Percentiles rank a stretch among this genome's conserved stretches.
These are phyloP conservation scores for Akanthomyces uredinophilus DNA, from an alignment of 2,329 filamentous ascomycete species.

Conservation along the genomic window DNA sequence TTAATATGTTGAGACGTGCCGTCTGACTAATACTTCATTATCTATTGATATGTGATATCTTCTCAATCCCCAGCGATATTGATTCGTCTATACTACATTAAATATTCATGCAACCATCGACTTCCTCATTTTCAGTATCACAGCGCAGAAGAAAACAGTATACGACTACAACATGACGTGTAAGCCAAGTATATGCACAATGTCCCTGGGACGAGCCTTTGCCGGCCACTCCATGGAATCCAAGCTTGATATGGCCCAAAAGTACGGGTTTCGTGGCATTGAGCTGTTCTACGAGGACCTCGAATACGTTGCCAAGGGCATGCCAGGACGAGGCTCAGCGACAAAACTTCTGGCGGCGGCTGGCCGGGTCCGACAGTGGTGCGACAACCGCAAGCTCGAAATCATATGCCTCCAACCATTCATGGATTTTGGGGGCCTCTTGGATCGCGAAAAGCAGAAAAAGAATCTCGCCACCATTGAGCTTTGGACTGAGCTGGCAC, in stretches of 20 bases:
- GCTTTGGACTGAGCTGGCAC: slow-evolving; percentile 64
- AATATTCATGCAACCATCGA: not conserved
- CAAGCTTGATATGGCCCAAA: slow-evolving; percentile 64
- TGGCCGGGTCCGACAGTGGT: slow-evolving; percentile 50
- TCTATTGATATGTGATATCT: not conserved
- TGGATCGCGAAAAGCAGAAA: slow-evolving; percentile 55
- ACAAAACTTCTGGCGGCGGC: slow-evolving; percentile 53
- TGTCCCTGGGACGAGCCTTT: slow-evolving; percentile 66
- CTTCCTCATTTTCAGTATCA: not conserved
- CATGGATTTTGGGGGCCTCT: slow-evolving; percentile 69
- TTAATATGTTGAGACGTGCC: not conserved
- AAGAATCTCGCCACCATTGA: slow-evolving; percentile 57
- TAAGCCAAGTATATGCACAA: slow-evolving; percentile 65
- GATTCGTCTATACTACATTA: not conserved
- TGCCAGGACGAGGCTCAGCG: slow-evolving; percentile 30
- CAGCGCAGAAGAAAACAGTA: not conserved
- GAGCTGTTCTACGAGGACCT: slow-evolving; percentile 79
- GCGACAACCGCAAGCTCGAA: slow-evolving; percentile 46
- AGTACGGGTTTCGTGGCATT: slow-evolving; percentile 62
- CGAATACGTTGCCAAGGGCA: slow-evolving; percentile 48
- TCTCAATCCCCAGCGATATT: not conserved
- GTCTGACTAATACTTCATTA: not conserved
- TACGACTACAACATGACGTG: not conserved
- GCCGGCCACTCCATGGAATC: slow-evolving; percentile 62
- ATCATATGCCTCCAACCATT: slow-evolving; percentile 73